Conservation (phyloP, 257 asterid genomes). For the Pogostemon cablin region DNA sequence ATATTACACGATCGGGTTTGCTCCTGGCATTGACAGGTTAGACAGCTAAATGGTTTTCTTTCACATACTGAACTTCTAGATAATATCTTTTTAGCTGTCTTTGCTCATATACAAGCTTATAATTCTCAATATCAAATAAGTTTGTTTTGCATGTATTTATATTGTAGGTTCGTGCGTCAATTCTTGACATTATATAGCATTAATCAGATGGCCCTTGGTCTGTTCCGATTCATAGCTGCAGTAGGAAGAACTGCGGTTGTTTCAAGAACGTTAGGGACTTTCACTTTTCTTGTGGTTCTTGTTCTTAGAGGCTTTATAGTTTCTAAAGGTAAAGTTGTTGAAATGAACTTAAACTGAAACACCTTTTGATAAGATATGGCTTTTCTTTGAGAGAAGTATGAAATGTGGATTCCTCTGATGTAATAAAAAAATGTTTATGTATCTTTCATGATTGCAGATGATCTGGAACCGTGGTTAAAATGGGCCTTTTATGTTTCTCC, state of each 20-base stretch:
- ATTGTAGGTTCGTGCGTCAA: constrained; percentile 50
- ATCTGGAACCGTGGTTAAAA: constrained; percentile 46
- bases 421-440: neutral
- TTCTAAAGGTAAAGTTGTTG: constrained; percentile 41
- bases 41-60: neutral
- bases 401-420: too few relatives aligned
- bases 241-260: constrained; percentile 55
- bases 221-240: constrained; percentile 53
- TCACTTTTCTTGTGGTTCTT: constrained; percentile 45
- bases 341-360: too few relatives aligned
- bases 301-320: constrained; percentile 57
- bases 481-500: constrained; percentile 65
- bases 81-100: too few relatives aligned
- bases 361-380: neutral
- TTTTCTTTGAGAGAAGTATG: neutral
- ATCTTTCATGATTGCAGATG: constrained; percentile 36
- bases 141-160: neutral
- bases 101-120: too few relatives aligned
- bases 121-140: too few relatives aligned
- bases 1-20: constrained; percentile 53
- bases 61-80: too few relatives aligned
- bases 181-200: constrained; percentile 46
- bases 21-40: constrained; percentile 51
- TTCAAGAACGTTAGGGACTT: constrained; percentile 48
- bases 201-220: constrained; percentile 55